Conservation (phyloP, 75 land plant genomes). For the Ceratopteris richardii region DNA sequence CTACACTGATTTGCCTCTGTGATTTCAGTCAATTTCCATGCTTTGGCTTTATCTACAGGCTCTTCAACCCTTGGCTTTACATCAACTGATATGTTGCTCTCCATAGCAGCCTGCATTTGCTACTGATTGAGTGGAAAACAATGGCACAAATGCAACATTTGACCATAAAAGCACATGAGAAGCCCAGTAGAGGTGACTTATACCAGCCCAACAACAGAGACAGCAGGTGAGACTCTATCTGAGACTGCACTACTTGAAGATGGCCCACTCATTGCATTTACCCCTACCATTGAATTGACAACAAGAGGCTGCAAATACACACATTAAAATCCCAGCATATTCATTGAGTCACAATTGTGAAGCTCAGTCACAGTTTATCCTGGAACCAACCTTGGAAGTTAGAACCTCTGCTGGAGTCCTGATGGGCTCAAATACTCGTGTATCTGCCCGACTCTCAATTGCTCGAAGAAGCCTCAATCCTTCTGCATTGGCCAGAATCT, state of each 20-base stretch:
- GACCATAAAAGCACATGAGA: neutral
- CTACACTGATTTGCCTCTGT: no score
- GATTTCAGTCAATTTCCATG: slow-evolving; percentile 1
- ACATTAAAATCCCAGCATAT: no score
- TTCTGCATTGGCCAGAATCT: slow-evolving; percentile 69
- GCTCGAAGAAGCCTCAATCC: slow-evolving; percentile 51
- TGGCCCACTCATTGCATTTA: no score
- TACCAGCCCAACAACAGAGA: neutral
- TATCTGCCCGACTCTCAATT: slow-evolving; percentile 39
- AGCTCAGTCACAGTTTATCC: no score
- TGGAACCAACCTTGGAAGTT: no score
- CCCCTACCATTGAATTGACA: neutral
- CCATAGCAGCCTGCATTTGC: neutral
- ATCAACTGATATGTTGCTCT: neutral
- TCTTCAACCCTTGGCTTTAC: neutral
- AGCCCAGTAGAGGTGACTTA: neutral
- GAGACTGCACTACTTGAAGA: no score
- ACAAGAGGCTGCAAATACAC: neutral
- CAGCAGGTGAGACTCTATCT: no score
- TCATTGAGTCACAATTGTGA: no score
- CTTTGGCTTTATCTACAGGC: neutral
- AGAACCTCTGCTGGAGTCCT: no score
- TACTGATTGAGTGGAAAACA: neutral
- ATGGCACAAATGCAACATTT: neutral
- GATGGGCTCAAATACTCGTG: no score